Evolutionary conservation across 176 grass and related monocot genomes (phyloP).

Genomic region (Rhynchospora tenuis): DNA sequence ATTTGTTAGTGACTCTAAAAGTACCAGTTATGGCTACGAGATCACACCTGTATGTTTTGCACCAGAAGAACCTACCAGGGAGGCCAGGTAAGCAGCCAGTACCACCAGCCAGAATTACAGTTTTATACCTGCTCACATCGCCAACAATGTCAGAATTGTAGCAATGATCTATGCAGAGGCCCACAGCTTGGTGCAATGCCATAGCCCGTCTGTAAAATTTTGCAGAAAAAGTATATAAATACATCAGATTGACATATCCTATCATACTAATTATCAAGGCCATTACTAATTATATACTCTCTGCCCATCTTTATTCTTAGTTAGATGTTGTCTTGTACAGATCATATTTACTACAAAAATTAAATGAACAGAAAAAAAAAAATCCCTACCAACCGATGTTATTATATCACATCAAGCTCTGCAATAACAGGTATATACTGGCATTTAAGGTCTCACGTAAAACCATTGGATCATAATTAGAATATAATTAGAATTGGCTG

Average conservation of each 20-base stretch:
- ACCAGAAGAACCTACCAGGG: constrained; percentile 46
- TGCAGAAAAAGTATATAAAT: constrained; percentile 21
- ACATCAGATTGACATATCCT: neutral
- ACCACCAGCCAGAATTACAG: constrained; percentile 75
- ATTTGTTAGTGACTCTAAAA: neutral
- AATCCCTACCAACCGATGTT: neutral
- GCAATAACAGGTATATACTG: neutral
- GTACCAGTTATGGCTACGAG: neutral
- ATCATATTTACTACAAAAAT: neutral
- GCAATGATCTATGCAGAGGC: constrained; percentile 95
- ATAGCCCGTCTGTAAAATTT: constrained; percentile 56
- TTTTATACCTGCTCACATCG: constrained; percentile 83
- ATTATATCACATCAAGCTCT: neutral
- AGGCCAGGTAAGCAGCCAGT: constrained; percentile 77
- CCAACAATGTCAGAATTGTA: constrained; percentile 40
- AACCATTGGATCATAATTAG: neutral
- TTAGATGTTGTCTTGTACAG: neutral
- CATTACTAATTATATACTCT: neutral
- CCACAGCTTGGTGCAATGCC: constrained; percentile 77
- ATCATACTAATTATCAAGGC: neutral
- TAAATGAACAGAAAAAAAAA: neutral
- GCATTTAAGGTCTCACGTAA: too few species aligned
- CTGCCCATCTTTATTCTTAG: neutral
- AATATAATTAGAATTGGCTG: neutral
- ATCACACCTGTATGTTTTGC: neutral